These are phyloP conservation scores for Ganoderma multipileum DNA, from an alignment of 1,284 basidiomycete genomes.

Conservation along the genomic window DNA sequence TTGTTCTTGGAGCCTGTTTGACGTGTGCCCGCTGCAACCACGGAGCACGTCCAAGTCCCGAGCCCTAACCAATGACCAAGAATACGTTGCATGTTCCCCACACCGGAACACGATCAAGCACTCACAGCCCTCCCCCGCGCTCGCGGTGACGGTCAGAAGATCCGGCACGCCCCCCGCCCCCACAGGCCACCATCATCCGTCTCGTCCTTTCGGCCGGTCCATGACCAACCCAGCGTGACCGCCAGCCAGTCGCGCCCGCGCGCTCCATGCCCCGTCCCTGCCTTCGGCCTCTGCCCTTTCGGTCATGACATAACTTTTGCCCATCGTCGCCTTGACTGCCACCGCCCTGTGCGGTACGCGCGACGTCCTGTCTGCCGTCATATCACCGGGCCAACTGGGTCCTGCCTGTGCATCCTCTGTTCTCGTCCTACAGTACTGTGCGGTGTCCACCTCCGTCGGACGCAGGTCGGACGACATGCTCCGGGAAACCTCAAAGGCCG, in stretches of 20 bases:
- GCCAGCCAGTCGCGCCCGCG: slow-evolving; percentile 19
- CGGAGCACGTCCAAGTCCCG: slow-evolving; percentile 6
- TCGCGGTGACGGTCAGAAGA: slow-evolving; percentile 23
- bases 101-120: slow-evolving; percentile 19
- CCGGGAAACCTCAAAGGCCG: background rate
- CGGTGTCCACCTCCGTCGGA: slow-evolving; percentile 2
- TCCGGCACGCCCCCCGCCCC: slow-evolving; percentile 18
- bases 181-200: slow-evolving; percentile 8
- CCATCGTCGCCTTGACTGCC: background rate
- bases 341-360: background rate
- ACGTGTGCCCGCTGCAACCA: slow-evolving; percentile 2
- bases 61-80: background rate
- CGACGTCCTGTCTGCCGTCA: background rate
- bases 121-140: background rate
- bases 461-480: slow-evolving; percentile 3
- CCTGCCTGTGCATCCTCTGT: slow-evolving; percentile 10
- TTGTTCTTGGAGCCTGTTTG: background rate
- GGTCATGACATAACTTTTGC: background rate
- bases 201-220: slow-evolving; percentile 26
- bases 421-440: background rate
- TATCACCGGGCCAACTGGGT: background rate
- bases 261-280: slow-evolving; percentile 6
- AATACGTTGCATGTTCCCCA: slow-evolving; percentile 2
- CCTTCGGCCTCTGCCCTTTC: background rate
- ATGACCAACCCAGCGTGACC: slow-evolving; percentile 25